These are phyloP conservation scores for Phytopythium mirpurense DNA, from an alignment of 352 stramenopile genomes.

Conservation along the genomic window DNA sequence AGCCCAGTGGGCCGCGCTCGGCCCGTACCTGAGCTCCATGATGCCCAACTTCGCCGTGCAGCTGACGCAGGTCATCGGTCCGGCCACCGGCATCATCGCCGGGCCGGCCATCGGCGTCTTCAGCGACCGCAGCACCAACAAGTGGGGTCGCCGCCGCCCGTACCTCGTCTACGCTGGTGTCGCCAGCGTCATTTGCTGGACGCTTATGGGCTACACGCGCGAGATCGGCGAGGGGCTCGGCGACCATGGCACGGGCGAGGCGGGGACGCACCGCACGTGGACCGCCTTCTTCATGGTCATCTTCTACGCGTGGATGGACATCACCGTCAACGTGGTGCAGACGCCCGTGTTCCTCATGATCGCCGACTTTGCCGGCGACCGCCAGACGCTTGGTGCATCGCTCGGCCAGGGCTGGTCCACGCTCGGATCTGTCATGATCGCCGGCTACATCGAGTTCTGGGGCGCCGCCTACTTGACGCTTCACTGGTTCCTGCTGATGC, in stretches of 20 bases:
- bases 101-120: conserved; percentile 18
- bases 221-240: conserved; percentile 20
- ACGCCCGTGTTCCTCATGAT: conserved; percentile 26
- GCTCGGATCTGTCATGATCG: too few relatives aligned
- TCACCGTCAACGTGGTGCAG: conserved; percentile 31
- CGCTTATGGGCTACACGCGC: neutral
- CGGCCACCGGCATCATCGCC: too few relatives aligned
- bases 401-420: conserved; percentile 16
- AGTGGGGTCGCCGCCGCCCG: conserved; percentile 20
- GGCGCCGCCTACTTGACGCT: too few relatives aligned
- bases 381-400: conserved; percentile 25
- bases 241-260: conserved; percentile 13
- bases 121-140: conserved; percentile 19
- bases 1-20: conserved; percentile 49
- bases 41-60: conserved; percentile 42
- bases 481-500: conserved; percentile 7
- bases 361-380: conserved; percentile 31
- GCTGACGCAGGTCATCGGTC: too few relatives aligned
- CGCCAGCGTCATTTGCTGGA: too few relatives aligned
- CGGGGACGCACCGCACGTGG: conserved; percentile 20
- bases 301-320: conserved; percentile 45
- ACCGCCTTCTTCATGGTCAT: conserved; percentile 28
- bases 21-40: conserved; percentile 48
- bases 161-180: conserved; percentile 11
- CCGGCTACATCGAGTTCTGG: too few relatives aligned